Percentiles rank a stretch among this genome's conserved stretches.
phyloP scores from a whole-genome alignment of 345 rosid species.

The Gossypium rotundifolium region DNA sequence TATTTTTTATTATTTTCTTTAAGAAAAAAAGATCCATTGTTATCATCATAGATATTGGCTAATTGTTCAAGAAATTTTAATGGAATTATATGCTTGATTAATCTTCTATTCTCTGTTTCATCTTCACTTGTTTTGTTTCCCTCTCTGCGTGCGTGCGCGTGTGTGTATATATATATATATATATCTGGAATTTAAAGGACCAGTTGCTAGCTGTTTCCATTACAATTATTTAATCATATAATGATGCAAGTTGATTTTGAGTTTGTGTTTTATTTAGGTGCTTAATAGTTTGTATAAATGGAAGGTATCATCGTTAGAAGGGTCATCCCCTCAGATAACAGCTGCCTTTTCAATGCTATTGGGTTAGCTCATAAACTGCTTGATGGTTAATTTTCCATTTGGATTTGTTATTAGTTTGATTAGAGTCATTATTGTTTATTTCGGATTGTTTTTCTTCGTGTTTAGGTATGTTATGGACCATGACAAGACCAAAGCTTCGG shows the following conservation, averaged over 20 bases:
- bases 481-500: constrained; percentile 57
- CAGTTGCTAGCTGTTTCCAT: constrained; percentile 1
- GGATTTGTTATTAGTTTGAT: background rate
- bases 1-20: background rate
- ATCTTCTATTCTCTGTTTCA: background rate
- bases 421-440: background rate
- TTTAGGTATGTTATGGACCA: constrained; percentile 86
- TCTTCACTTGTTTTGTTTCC: background rate
- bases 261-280: constrained; percentile 16
- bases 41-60: background rate
- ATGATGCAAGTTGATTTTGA: background rate
- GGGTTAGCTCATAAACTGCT: constrained; percentile 39
- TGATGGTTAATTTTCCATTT: background rate
- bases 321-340: constrained; percentile 93
- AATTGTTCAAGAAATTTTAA: background rate
- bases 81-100: background rate
- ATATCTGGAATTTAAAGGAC: background rate
- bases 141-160: background rate
- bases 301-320: constrained; percentile 76
- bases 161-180: background rate
- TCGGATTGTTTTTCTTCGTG: background rate
- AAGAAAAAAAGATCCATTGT: background rate
- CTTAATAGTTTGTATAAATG: constrained; percentile 22
- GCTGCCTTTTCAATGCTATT: constrained; percentile 92
- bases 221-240: background rate